A percentile compares a stretch with the other conserved stretches of the same genome.
Evolutionary conservation across 306 rosid genomes (phyloP).

Genomic region (Albizia julibrissin): DNA sequence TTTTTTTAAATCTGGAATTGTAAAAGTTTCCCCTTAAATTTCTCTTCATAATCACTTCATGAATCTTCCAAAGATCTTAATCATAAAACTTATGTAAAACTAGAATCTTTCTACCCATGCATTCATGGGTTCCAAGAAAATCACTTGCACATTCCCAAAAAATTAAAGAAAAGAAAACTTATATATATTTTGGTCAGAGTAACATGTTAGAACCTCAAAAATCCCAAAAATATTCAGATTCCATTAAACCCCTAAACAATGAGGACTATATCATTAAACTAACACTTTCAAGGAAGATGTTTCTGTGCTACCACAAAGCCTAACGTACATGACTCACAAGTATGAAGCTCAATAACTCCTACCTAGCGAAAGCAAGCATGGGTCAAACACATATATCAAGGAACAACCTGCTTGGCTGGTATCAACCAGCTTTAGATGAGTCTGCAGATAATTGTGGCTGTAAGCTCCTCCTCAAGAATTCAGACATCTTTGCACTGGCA

Average conservation of each 20-base stretch:
- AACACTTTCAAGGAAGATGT: neutral
- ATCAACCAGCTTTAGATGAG: conserved; percentile 47
- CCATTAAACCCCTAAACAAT: neutral
- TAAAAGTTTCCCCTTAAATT: too few relatives aligned
- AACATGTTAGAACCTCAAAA: neutral
- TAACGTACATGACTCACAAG: neutral
- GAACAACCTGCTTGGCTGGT: neutral
- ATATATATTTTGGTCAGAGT: neutral
- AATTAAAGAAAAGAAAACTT: neutral
- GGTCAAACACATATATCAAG: neutral
- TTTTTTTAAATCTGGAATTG: neutral
- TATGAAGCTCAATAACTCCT: neutral
- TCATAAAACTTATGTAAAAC: neutral
- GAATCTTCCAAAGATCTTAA: neutral
- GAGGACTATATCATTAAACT: neutral
- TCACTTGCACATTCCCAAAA: neutral
- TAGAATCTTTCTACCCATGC: neutral
- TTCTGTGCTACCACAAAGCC: neutral
- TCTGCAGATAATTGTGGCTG: conserved; percentile 50
- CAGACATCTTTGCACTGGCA: conserved; percentile 67
- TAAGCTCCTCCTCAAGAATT: conserved; percentile 70
- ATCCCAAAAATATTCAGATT: neutral
- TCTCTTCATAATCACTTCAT: neutral
- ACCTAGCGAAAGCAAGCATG: neutral
- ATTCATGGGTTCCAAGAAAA: neutral